Percentiles rank a stretch among this genome's conserved stretches.
These are phyloP conservation scores for Carex arenaria DNA, from an alignment of 202 grass and related monocot species.

Conservation along the genomic window DNA sequence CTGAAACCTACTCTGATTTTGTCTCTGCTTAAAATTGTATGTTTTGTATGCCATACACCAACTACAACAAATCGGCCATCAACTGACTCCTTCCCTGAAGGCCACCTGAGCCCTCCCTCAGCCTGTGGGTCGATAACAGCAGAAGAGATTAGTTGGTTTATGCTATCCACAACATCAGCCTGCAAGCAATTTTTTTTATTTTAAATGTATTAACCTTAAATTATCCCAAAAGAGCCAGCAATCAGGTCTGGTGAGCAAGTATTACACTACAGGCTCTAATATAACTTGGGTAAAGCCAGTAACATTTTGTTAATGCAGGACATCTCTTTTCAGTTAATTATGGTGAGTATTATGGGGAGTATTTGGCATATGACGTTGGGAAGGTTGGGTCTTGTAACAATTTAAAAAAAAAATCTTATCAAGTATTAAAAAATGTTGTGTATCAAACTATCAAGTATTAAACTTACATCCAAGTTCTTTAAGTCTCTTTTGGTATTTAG, in stretches of 20 bases:
- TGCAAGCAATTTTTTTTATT: background rate
- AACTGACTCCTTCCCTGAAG: conserved; percentile 46
- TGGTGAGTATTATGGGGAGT: background rate
- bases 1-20: conserved; percentile 48
- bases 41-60: conserved; percentile 39
- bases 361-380: background rate
- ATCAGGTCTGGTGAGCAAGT: background rate
- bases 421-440: background rate
- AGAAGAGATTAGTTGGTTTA: conserved; percentile 43
- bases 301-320: background rate
- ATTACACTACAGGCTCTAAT: background rate
- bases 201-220: too few species aligned
- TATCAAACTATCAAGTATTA: background rate
- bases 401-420: background rate
- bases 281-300: background rate
- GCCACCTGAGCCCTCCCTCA: conserved; percentile 49
- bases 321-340: background rate
- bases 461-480: conserved; percentile 54
- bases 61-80: conserved; percentile 40
- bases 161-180: conserved; percentile 41
- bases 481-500: conserved; percentile 40
- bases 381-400: background rate
- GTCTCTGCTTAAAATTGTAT: conserved; percentile 38
- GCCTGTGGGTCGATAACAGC: conserved; percentile 48
- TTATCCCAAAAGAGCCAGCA: background rate